Base-by-base conservation (phyloP, 306 rosid species). In the Trichosanthes truncata region DNA sequence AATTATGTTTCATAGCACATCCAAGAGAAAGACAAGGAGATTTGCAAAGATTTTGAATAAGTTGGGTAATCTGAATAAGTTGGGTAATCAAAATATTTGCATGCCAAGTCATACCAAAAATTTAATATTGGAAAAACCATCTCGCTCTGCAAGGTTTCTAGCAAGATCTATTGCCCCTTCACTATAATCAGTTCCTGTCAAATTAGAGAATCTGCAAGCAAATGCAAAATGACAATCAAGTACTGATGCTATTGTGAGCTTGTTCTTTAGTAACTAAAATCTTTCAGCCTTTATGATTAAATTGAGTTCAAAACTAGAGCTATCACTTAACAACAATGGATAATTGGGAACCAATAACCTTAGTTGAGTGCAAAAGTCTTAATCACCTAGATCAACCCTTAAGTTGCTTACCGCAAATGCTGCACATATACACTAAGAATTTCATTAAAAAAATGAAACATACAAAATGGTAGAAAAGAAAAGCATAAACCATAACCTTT, bases 141-240 rank as follows among this genome's bases (percentile, higher is more conserved):
- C 92, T 82, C 97, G 97, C 68, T 81, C 86, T 49, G 97, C 92
- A 86, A 92, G 95, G 85, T 83, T 89, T 84, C 80, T 87, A 86
- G 98, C 93, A 87, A 95, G 98, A 89, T 72, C 82, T 83, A 95
- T 57, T 3, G 93, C 98, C 78, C 90, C 89, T 79, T 95, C 98
- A 76, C 97, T 95, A 78, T 95, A 95, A 85, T 95, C 98, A 65
- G 90, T 89, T 33, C 98, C 98, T 66, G 97, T 95, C 88, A 95
- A 89, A 90, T 90, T 89, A 76, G 93, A 84, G 86, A 95, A 95
- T 88, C 98, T 95, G 91, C 85, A 87, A 45, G 59, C 68, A 80
- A 76, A 85, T 65, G 81, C 73, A 77, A 80, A 72, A 84, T 71
- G 52, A 81, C 80, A 75, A 55, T 77, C 82, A 59, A 65, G 33